Evolutionary conservation across 805 yeast genomes (phyloP), one percentile per base, ranked within the genome.

Genomic region (Wickerhamiella australiensis): DNA sequence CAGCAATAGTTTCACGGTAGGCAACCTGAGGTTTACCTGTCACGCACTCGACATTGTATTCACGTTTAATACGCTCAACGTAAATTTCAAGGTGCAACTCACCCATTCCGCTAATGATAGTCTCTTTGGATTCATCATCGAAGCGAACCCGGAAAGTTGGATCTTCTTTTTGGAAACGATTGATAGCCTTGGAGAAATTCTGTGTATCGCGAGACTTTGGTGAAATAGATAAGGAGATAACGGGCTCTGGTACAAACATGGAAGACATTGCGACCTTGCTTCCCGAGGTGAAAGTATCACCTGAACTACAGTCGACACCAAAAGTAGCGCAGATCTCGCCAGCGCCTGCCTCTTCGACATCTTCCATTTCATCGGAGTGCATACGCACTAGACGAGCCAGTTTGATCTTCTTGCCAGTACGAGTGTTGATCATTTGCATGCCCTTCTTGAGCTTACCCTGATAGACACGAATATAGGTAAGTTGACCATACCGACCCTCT

Each of bases 331-430:
- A 92, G 60, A 92, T 92, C 71, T 92, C 98, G 65, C 99, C 99
- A 26, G 97, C 90, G 20, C 90, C 92, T 61, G 86, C 82, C 69
- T 88, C 96, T 45, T 80, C 84, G 46, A 86, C 92, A 64, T 92
- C 99, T 72, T 92, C 98, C 97, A 92, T 88, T 65, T 92, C 98
- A 55, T 88, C 85, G 25, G 96, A 86, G 72, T 92, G 97, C 99
- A 92, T 92, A 70, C 97, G 82, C 47, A 87, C 98, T 61, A 92
- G 75, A 62, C 98, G 78, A 12, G 96, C 76, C 49, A 92, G 85
- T 72, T 92, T 92, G 56, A 87, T 85, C 67, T 80, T 85, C 73
- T 92, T 92, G 53, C 95, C 96, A 42, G 90, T 77, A 68, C 90
- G 86, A 55, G 85, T 82, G 65, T 92, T 94, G 53, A 80, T 77